Evolutionary conservation across 495 filamentous ascomycete species (phyloP).

Genomic region (Neurospora terricola): DNA sequence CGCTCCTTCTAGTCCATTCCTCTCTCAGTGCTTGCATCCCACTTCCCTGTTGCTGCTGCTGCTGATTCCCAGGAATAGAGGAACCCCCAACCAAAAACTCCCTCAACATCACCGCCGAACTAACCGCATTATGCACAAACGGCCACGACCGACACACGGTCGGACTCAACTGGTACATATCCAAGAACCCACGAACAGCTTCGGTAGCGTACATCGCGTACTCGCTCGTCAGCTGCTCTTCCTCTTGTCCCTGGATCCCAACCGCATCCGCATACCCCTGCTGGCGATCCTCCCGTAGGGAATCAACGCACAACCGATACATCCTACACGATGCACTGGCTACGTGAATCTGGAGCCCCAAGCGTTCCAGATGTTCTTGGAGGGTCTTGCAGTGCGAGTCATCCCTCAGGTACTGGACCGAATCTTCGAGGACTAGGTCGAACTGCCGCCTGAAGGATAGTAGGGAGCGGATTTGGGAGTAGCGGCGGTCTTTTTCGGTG

Average conservation of each 20-base stretch:
- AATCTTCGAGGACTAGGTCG: neutral
- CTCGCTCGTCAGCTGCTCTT: neutral
- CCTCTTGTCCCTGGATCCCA: neutral
- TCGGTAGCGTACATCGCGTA: neutral
- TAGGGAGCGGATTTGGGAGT: neutral
- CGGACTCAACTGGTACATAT: conserved; percentile 1
- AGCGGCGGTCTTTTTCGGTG: neutral
- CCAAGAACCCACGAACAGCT: neutral
- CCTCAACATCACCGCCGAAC: neutral
- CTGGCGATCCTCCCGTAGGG: neutral
- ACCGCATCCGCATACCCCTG: neutral
- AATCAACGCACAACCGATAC: neutral
- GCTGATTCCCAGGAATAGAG: neutral
- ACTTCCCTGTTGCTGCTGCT: neutral
- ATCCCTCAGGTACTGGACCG: neutral
- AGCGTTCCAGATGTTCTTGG: neutral
- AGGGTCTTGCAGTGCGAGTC: neutral
- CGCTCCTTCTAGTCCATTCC: neutral
- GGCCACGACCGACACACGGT: conserved; percentile 1
- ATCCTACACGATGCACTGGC: neutral
- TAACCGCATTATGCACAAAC: conserved; percentile 4
- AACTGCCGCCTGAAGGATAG: neutral
- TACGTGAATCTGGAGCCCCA: neutral
- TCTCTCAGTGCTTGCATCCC: neutral
- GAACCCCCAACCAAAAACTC: neutral